Evolutionary conservation across 805 yeast genomes (phyloP).

Genomic region (Metschnikowia amazonensis): DNA sequence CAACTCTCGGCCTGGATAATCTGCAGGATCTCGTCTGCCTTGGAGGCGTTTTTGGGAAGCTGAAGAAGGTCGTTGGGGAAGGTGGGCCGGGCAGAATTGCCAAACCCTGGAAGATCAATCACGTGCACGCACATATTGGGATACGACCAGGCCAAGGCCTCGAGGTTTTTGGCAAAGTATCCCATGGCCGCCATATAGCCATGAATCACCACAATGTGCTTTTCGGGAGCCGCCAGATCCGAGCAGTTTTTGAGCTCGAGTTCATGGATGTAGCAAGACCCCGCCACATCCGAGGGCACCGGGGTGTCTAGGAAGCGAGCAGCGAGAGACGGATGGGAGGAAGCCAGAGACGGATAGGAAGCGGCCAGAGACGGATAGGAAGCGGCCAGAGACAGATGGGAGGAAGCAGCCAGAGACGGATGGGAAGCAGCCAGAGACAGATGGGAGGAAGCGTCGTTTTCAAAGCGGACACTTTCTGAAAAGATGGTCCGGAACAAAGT

Average conservation of each 20-base stretch:
- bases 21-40: constrained; percentile 28
- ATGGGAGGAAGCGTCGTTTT: background rate
- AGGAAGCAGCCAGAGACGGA: constrained; percentile 14
- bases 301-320: constrained; percentile 28
- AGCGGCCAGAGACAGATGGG: constrained; percentile 17
- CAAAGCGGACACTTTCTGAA: constrained; percentile 23
- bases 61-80: constrained; percentile 31
- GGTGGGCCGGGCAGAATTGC: constrained; percentile 39
- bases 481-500: constrained; percentile 33
- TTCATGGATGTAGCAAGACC: constrained; percentile 34
- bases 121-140: constrained; percentile 36
- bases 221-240: constrained; percentile 8
- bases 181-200: constrained; percentile 47
- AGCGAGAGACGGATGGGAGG: constrained; percentile 11
- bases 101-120: constrained; percentile 43
- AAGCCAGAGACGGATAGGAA: constrained; percentile 18
- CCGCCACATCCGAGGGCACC: constrained; percentile 19
- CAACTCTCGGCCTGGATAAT: constrained; percentile 34
- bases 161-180: constrained; percentile 38
- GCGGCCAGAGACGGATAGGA: constrained; percentile 18
- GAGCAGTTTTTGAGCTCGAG: constrained; percentile 27
- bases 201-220: constrained; percentile 34
- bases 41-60: constrained; percentile 17
- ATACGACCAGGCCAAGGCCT: constrained; percentile 25
- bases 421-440: too few species aligned